Conservation (phyloP, 1,284 basidiomycete species). For the Mycena citricolor region DNA sequence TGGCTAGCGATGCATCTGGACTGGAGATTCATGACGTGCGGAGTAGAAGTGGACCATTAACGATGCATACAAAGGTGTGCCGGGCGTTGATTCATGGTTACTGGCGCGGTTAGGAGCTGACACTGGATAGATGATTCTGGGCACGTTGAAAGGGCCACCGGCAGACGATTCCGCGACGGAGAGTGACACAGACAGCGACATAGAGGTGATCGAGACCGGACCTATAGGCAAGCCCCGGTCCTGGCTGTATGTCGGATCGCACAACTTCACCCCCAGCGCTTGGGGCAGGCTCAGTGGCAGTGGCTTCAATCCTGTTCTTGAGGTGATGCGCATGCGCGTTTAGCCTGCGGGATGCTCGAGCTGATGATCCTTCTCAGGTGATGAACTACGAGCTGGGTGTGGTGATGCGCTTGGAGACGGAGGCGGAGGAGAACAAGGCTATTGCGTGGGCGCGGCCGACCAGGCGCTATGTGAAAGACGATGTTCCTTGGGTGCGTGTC, state of each 20-base stretch:
- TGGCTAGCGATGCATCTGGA: conserved; percentile 32
- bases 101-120: neutral
- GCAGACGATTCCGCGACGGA: conserved; percentile 8
- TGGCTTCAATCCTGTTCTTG: conserved; percentile 66
- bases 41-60: conserved; percentile 68
- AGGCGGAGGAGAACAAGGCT: conserved; percentile 47
- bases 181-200: conserved; percentile 8
- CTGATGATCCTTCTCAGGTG: conserved; percentile 47
- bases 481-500: conserved; percentile 70
- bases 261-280: conserved; percentile 81
- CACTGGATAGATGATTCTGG: conserved; percentile 12
- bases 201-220: conserved; percentile 12
- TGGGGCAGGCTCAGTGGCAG: conserved; percentile 80
- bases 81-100: neutral
- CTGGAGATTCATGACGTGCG: conserved; percentile 62
- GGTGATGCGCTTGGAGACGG: conserved; percentile 58
- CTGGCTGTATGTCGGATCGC: conserved; percentile 79
- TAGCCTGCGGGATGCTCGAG: neutral
- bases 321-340: too few relatives aligned
- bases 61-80: conserved; percentile 80
- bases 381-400: conserved; percentile 77
- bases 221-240: conserved; percentile 36
- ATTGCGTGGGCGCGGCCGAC: conserved; percentile 72
- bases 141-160: conserved; percentile 6
- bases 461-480: conserved; percentile 54